These are phyloP conservation scores for Glutinoglossum americanum DNA, from an alignment of 495 filamentous ascomycete genomes.

Conservation along the genomic window DNA sequence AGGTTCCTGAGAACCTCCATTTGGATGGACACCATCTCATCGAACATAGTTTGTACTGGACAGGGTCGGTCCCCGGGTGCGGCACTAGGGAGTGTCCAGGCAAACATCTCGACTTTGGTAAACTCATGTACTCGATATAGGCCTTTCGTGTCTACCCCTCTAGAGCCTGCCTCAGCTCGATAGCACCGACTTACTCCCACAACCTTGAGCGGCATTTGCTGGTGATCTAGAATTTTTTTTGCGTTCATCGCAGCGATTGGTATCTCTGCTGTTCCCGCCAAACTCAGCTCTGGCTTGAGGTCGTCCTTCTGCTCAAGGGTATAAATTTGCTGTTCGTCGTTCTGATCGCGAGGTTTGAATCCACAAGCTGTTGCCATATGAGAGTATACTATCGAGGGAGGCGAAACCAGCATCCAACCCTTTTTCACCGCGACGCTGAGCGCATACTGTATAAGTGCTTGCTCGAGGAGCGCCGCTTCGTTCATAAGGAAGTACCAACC, in stretches of 20 bases:
- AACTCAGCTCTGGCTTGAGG: conserved; percentile 41
- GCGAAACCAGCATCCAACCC: conserved; percentile 57
- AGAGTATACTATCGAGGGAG: conserved; percentile 77
- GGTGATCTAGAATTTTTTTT: conserved; percentile 37
- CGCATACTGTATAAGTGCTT: conserved; percentile 76
- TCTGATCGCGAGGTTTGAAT: conserved; percentile 77
- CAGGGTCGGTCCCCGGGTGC: conserved; percentile 5
- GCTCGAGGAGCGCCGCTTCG: conserved; percentile 76
- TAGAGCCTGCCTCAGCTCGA: conserved; percentile 77
- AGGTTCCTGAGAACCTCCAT: conserved; percentile 56
- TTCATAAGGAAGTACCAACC: conserved; percentile 90
- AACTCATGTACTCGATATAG: conserved; percentile 98
- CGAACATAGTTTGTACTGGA: conserved; percentile 35
- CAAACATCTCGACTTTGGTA: conserved; percentile 94
- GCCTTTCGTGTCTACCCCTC: conserved; percentile 79
- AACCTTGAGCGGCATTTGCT: conserved; percentile 48
- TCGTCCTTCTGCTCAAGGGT: conserved; percentile 42
- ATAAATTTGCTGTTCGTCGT: conserved; percentile 85
- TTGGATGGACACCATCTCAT: conserved; percentile 70
- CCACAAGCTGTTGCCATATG: conserved; percentile 81
- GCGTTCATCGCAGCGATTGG: conserved; percentile 82
- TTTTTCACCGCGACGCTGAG: conserved; percentile 41
- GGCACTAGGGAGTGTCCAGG: conserved; percentile 41
- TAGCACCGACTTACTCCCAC: conserved; percentile 78
- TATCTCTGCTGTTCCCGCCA: conserved; percentile 85